Conservation (phyloP, 495 filamentous ascomycete species). For the Terfezia boudieri region DNA sequence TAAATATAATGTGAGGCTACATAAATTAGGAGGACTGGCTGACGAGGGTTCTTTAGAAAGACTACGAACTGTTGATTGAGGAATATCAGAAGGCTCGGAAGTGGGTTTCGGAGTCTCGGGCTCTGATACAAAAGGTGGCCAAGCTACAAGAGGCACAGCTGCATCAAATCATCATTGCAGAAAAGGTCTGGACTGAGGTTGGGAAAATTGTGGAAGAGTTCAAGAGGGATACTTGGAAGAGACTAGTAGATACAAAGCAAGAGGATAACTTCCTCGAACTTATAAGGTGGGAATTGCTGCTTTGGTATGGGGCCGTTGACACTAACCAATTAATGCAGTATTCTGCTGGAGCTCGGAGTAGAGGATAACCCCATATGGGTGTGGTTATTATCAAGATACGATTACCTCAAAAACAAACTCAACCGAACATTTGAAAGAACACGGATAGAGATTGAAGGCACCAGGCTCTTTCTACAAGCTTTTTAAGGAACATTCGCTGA, state of each 20-base stretch:
- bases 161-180: slow-evolving; percentile 66
- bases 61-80: slow-evolving; percentile 69
- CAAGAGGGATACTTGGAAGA: slow-evolving; percentile 72
- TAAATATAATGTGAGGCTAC: not conserved
- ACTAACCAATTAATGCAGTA: slow-evolving; percentile 15
- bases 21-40: too few species aligned
- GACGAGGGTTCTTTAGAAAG: slow-evolving; percentile 20
- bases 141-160: slow-evolving; percentile 47
- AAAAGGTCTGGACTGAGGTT: slow-evolving; percentile 87
- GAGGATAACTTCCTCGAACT: slow-evolving; percentile 16
- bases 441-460: slow-evolving; percentile 61
- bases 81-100: slow-evolving; percentile 59
- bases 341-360: slow-evolving; percentile 75
- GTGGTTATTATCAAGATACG: slow-evolving; percentile 74
- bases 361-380: slow-evolving; percentile 90
- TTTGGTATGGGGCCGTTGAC: slow-evolving; percentile 9
- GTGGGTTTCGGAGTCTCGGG: slow-evolving; percentile 50
- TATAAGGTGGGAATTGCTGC: slow-evolving; percentile 16
- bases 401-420: slow-evolving; percentile 70
- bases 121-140: slow-evolving; percentile 31
- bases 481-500: not conserved
- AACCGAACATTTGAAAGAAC: slow-evolving; percentile 54
- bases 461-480: not conserved
- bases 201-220: slow-evolving; percentile 61
- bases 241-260: slow-evolving; percentile 33